Base-by-base conservation (phyloP, 805 yeast genomes). In the Suhomyces xylopsoci region DNA sequence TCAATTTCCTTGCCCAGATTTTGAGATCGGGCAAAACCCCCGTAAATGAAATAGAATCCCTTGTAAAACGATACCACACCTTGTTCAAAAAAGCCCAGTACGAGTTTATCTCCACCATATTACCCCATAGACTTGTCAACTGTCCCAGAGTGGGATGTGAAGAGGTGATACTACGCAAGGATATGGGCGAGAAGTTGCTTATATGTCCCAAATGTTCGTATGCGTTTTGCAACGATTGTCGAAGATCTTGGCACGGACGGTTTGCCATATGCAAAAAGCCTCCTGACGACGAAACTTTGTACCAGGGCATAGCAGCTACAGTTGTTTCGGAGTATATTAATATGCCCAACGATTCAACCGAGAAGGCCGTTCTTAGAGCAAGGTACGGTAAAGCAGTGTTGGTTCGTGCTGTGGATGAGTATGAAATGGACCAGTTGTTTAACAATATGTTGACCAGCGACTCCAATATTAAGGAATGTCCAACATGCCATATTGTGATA, bases 201-300 rank as follows among this genome's bases (percentile, higher is more conserved):
- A 70, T 77, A 17, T 84, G 89, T 59, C 66, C 73, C 0, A 54
- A 62, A 3, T 84, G 88, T 61, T 63, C 66, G 9, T 72, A 77
- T 56, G 83, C 84, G 0, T 84, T 82, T 56, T 84, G 89, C 59
- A 71, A 72, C 54, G 72, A 71, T 25, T 84, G 89, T 63, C 64
- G 73, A 5, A 83, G 78, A 56, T 80, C 87, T 3, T 84, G 85
- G 83, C 89, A 84, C 64, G 86, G 87, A 1, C 68, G 70, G 14
- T 70, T 69, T 48, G 77, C 78, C 52, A 61, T 61, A 25, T 84
- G 89, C 62, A 71, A 62, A 49, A 60, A 58, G 40, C 50, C 54
- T 40, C 38, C 38, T 47, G 49, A n/a, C 45, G 45, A 17, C 46
- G 67, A 59, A 49, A 60, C 61, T 8, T 8, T 19, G 12, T 54